These are phyloP conservation scores for Ophiostoma piceae DNA, from an alignment of 2,329 filamentous ascomycete genomes.

Conservation along the genomic window DNA sequence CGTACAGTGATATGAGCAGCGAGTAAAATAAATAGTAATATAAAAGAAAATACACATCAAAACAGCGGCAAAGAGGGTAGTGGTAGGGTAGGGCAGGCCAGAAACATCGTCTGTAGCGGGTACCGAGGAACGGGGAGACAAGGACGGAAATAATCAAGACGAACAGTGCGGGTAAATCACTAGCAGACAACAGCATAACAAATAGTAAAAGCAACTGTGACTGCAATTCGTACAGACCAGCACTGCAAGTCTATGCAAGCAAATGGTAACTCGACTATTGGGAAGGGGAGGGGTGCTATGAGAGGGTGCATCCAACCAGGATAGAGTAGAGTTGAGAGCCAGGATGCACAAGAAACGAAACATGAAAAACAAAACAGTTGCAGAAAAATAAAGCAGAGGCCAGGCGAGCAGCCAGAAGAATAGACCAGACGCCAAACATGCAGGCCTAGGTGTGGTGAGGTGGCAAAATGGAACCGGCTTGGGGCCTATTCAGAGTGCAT, in stretches of 20 bases:
- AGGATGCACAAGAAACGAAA: slow-evolving; percentile 16
- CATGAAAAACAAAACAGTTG: neutral
- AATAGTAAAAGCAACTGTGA: neutral
- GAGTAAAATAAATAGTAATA: neutral
- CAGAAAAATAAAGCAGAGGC: neutral
- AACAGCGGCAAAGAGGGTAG: neutral
- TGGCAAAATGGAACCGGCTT: slow-evolving; percentile 36
- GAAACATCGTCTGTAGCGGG: neutral
- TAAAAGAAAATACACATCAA: neutral
- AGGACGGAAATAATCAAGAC: slow-evolving; percentile 14
- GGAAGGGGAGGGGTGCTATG: slow-evolving; percentile 16
- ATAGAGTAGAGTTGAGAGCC: neutral
- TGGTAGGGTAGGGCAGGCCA: neutral
- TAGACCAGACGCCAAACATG: slow-evolving; percentile 31
- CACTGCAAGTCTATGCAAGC: slow-evolving; percentile 17
- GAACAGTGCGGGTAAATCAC: slow-evolving; percentile 2
- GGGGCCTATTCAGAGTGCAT: slow-evolving; percentile 38
- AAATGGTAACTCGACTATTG: slow-evolving; percentile 6
- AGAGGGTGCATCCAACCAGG: slow-evolving; percentile 14
- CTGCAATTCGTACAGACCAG: neutral
- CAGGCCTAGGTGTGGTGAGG: slow-evolving; percentile 41
- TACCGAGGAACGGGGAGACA: slow-evolving; percentile 27
- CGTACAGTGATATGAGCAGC: neutral
- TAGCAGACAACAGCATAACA: neutral
- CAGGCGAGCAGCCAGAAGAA: slow-evolving; percentile 14